A percentile compares a stretch with the other conserved stretches of the same genome.
phyloP scores from a whole-genome alignment of 2,329 filamentous ascomycete species.

The Cadophora malorum region DNA sequence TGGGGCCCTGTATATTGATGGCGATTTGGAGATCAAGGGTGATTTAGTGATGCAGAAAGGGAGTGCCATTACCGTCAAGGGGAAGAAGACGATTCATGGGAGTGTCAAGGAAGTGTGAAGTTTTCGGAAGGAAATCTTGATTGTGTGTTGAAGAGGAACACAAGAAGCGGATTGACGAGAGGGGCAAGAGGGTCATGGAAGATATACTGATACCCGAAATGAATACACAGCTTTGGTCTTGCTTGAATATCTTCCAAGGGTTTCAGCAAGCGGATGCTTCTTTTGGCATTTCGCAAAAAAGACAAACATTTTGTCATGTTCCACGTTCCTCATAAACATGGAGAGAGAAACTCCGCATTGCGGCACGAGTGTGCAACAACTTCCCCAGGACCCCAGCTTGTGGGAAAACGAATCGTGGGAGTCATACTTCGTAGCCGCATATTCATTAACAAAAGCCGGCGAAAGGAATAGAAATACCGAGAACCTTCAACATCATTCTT shows the following conservation, averaged over 20 bases:
- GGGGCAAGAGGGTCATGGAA: too few species aligned
- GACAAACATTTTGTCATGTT: too few species aligned
- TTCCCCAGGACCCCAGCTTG: neutral
- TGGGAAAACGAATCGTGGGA: neutral
- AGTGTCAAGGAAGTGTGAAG: conserved; percentile 27
- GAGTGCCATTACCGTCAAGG: conserved; percentile 33
- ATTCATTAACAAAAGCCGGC: too few species aligned
- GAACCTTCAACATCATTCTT: neutral
- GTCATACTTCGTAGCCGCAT: neutral
- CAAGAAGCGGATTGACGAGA: neutral
- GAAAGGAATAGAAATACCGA: neutral
- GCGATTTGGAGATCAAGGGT: conserved; percentile 37
- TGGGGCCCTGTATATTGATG: conserved; percentile 34
- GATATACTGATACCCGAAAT: too few species aligned
- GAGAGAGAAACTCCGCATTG: too few species aligned
- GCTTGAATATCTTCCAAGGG: too few species aligned
- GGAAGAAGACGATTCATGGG: conserved; percentile 39
- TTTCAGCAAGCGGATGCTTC: too few species aligned
- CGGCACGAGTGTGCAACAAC: too few species aligned
- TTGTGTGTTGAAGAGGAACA: neutral
- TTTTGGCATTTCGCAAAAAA: too few species aligned
- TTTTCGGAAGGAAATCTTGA: neutral
- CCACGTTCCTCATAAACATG: too few species aligned
- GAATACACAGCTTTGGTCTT: too few species aligned
- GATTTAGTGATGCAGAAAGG: conserved; percentile 31